These are phyloP conservation scores for Diaporthe helianthi DNA, from an alignment of 2,329 filamentous ascomycete species.

Conservation along the genomic window DNA sequence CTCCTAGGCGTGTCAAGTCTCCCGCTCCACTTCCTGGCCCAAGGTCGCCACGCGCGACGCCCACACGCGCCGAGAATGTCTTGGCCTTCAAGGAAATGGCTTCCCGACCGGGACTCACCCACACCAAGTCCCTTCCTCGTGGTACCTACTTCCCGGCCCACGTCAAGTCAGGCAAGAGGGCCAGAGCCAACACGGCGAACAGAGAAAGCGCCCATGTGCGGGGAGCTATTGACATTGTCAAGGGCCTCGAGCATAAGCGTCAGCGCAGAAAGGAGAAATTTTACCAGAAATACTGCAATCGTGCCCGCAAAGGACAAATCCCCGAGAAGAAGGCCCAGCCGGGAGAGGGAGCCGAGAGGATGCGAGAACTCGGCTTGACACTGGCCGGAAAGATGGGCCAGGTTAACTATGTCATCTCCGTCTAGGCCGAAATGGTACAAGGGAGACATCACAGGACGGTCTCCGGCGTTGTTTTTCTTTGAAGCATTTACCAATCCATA, in stretches of 20 bases:
- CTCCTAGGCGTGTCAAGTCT: conserved; percentile 74
- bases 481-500: conserved; percentile 24
- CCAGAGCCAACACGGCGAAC: conserved; percentile 42
- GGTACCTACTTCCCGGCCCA: conserved; percentile 74
- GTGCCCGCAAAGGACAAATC: conserved; percentile 73
- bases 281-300: conserved; percentile 86
- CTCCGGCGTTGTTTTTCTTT: conserved; percentile 23
- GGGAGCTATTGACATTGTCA: conserved; percentile 97
- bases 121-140: conserved; percentile 87
- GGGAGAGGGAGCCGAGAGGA: conserved; percentile 89
- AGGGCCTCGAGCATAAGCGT: conserved; percentile 92
- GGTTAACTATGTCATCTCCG: conserved; percentile 79
- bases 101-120: conserved; percentile 71
- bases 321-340: conserved; percentile 73
- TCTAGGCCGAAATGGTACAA: conserved; percentile 54
- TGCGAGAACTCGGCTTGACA: conserved; percentile 89
- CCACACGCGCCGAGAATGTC: conserved; percentile 50
- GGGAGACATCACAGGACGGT: not conserved
- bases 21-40: conserved; percentile 68
- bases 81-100: conserved; percentile 54
- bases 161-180: conserved; percentile 46
- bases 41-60: conserved; percentile 56
- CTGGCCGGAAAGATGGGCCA: conserved; percentile 81
- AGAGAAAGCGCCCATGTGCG: conserved; percentile 71
- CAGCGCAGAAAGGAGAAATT: conserved; percentile 93